Conservation (phyloP, 345 rosid species). For the Carallia pectinifolia region DNA sequence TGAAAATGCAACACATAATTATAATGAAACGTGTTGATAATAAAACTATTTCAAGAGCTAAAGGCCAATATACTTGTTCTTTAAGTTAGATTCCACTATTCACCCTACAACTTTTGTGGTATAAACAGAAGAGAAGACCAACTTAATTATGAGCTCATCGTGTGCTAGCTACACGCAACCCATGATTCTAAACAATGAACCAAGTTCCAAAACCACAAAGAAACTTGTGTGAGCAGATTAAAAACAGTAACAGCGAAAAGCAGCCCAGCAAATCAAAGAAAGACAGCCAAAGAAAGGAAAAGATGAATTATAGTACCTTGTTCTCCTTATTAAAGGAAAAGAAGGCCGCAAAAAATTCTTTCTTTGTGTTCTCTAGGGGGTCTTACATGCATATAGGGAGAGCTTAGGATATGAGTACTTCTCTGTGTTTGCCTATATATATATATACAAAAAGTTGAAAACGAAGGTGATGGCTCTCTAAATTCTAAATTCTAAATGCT, state of each 20-base stretch:
- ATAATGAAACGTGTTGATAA: no score
- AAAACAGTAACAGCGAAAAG: not conserved
- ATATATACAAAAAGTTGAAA: not conserved
- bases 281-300: not conserved
- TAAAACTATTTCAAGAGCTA: no score
- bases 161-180: no score
- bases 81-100: no score
- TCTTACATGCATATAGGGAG: not conserved
- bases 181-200: no score
- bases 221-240: not conserved
- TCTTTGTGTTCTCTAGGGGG: not conserved
- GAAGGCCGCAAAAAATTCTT: not conserved
- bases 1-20: no score
- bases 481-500: not conserved
- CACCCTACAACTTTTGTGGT: no score
- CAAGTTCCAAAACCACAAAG: not conserved
- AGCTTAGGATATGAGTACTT: not conserved
- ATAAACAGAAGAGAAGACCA: no score
- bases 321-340: constrained; percentile 1
- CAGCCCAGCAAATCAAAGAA: not conserved
- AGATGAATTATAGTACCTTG: not conserved
- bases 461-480: constrained; percentile 8
- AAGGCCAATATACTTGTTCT: no score
- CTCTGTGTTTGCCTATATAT: not conserved
- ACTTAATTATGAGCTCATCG: no score